Conservation (phyloP, 2,329 filamentous ascomycete genomes). For the Graphilbum fragrans region DNA sequence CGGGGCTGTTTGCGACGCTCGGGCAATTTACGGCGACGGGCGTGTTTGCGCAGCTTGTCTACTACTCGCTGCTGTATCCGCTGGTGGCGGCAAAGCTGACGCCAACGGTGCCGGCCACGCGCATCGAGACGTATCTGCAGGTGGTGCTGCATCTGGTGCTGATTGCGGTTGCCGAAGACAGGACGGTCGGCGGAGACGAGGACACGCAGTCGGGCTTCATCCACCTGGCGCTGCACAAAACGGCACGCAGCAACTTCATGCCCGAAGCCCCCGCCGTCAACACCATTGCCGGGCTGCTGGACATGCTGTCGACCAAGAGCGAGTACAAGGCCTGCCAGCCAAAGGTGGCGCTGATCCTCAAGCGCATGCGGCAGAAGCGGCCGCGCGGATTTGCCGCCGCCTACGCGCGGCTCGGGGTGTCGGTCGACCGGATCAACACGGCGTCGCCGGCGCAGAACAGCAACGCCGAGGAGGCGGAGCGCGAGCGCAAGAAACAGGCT, state of each 20-base stretch:
- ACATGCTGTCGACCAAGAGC: conserved; percentile 51
- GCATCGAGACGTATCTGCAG: conserved; percentile 84
- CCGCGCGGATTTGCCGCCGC: conserved; percentile 60
- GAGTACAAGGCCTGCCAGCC: conserved; percentile 73
- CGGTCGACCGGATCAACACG: conserved; percentile 69
- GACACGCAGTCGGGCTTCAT: conserved; percentile 39
- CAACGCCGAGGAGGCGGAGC: conserved; percentile 52
- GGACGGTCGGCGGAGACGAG: conserved; percentile 33
- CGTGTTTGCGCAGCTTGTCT: conserved; percentile 82
- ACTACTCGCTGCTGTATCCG: conserved; percentile 76
- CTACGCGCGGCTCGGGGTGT: conserved; percentile 50
- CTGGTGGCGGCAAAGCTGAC: conserved; percentile 56
- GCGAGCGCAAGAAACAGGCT: conserved; percentile 78
- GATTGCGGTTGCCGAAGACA: conserved; percentile 76
- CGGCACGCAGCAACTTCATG: conserved; percentile 46
- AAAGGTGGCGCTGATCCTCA: conserved; percentile 74
- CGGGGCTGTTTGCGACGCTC: conserved; percentile 66
- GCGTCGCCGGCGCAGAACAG: conserved; percentile 63
- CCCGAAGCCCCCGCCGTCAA: conserved; percentile 38
- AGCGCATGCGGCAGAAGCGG: conserved; percentile 72
- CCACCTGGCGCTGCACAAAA: conserved; percentile 52
- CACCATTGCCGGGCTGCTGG: conserved; percentile 53
- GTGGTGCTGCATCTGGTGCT: conserved; percentile 80
- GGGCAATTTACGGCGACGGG: conserved; percentile 71
- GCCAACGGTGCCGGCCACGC: conserved; percentile 64